phyloP scores from a whole-genome alignment of 2,329 filamentous ascomycete species.

The Fusarium austroafricanum region DNA sequence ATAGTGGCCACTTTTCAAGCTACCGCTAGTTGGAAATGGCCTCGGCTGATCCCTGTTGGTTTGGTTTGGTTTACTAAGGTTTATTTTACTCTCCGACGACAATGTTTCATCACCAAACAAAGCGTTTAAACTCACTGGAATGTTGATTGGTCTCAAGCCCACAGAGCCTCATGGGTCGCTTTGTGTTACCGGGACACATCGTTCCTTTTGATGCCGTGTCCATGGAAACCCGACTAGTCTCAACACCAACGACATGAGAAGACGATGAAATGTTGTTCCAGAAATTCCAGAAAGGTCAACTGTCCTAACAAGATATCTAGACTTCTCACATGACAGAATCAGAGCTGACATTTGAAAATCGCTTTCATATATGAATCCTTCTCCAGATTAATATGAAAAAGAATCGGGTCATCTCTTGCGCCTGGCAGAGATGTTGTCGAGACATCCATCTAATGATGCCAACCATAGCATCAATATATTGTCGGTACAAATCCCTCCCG shows the following conservation, averaged over 20 bases:
- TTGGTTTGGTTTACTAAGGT: background rate
- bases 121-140: background rate
- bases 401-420: background rate
- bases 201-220: background rate
- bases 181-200: background rate
- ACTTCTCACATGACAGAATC: background rate
- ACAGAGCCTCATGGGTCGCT: background rate
- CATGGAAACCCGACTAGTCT: background rate
- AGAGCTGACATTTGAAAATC: background rate
- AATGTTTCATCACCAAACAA: background rate
- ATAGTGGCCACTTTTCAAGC: conserved; percentile 22
- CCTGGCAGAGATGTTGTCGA: background rate
- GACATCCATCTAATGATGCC: background rate
- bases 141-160: conserved; percentile 1
- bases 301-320: background rate
- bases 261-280: background rate
- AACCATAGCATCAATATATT: no score
- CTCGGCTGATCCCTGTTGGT: conserved; percentile 10
- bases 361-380: background rate
- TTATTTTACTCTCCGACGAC: background rate
- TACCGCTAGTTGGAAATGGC: conserved; percentile 10
- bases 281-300: background rate
- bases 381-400: background rate
- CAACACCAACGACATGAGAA: background rate
- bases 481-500: no score